Base-by-base conservation (phyloP, 768 basidiomycete genomes). In the Neoboletus subvelutipes region DNA sequence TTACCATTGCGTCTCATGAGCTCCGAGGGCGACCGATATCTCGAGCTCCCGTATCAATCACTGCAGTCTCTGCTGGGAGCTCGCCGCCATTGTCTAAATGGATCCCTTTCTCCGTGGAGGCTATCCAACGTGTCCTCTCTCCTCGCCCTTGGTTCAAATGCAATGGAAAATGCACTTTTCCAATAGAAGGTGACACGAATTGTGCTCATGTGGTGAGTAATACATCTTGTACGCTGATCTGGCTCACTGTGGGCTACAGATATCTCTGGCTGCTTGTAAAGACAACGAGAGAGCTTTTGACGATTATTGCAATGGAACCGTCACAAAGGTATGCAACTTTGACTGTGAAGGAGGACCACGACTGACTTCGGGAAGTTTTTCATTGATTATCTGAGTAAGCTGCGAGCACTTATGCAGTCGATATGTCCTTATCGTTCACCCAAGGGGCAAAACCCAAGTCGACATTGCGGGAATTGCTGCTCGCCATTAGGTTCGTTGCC, bases 211-310 rank as follows among this genome's bases (percentile, higher is more conserved):
- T 72, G 6, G 71, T 69, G 52, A 47, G 68, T 68, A 4, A 39
- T 17, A 9, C 22, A n/a, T 5, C 28, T 31, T 28, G 2, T 33
- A 22, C n/a, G 10, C 17, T 26, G 15, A 36, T 41, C 34, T 11
- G 8, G 29, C 58, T 68, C 42, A 60, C 20, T 6, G 2, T 29
- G 1, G 11, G 15, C 11, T 9, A 28, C 10, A 72, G 69, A 59
- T 71, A 47, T 70, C 68, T 15, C 34, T 71, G 22, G 68, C 71
- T 24, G 69, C 69, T 33, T 72, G 69, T 36, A 64, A 56, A 42
- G 69, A 71, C n/a, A 60, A 59, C 11, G 62, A 71, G 20, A 34
- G 33, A 6, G 69, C 69, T 5, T 54, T 58, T 15, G 69, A 72
- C 22, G 68, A 62, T 33, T 12, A 10, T 42, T 39, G 10, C 4